These are phyloP conservation scores for Gyrodon lividus DNA, from an alignment of 768 basidiomycete genomes.

Conservation along the genomic window DNA sequence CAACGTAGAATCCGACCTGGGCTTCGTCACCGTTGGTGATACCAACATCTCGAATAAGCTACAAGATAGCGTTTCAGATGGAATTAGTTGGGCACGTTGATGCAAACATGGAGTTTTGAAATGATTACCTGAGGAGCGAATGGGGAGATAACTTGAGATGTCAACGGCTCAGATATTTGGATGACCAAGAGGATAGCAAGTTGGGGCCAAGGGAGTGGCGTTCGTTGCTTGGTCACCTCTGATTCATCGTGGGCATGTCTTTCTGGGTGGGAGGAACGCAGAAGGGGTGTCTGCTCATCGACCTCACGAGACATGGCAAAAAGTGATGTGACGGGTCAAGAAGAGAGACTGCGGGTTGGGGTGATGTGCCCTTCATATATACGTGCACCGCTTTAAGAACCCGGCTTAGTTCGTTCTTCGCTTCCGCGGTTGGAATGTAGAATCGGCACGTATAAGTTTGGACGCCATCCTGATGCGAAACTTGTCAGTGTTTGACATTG, in stretches of 20 bases:
- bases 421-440: background rate
- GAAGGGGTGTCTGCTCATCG: conserved; percentile 59
- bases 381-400: background rate
- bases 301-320: conserved; percentile 1
- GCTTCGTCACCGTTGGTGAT: conserved; percentile 41
- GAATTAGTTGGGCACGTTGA: background rate
- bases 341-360: background rate
- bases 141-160: conserved; percentile 68
- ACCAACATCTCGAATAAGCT: conserved; percentile 10
- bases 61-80: background rate
- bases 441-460: too few relatives aligned
- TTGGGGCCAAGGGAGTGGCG: conserved; percentile 64
- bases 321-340: background rate
- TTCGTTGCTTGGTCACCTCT: conserved; percentile 20
- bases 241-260: conserved; percentile 17
- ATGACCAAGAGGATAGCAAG: conserved; percentile 62
- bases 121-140: conserved; percentile 59
- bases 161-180: conserved; percentile 70
- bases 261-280: conserved; percentile 34
- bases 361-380: background rate
- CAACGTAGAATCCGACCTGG: conserved; percentile 42
- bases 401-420: background rate
- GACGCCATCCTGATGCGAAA: too few relatives aligned
- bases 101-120: background rate
- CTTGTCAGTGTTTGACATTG: too few relatives aligned